Conservation (phyloP, 768 basidiomycete genomes). For the Tulasnella sp. region DNA sequence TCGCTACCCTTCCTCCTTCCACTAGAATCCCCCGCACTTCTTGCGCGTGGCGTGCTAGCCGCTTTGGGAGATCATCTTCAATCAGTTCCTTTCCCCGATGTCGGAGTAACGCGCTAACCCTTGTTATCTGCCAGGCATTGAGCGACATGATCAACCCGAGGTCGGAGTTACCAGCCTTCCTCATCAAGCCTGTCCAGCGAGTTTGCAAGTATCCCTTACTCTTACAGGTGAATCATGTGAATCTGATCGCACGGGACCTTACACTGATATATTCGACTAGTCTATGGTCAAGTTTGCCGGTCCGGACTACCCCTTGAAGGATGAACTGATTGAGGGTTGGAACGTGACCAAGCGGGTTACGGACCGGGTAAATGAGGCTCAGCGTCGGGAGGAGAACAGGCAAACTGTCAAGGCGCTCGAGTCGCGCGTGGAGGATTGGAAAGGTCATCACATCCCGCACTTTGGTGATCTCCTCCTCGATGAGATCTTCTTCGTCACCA, state of each 20-base stretch:
- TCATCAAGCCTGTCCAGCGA: slow-evolving; percentile 97
- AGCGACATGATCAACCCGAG: slow-evolving; percentile 81
- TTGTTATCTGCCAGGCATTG: slow-evolving; percentile 39
- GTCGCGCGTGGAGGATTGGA: slow-evolving; percentile 93
- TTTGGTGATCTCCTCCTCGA: slow-evolving; percentile 92
- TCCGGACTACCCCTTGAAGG: slow-evolving; percentile 53
- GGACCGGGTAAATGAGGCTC: slow-evolving; percentile 90
- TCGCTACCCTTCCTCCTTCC: neutral
- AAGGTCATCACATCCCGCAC: slow-evolving; percentile 88
- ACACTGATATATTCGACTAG: slow-evolving; percentile 29
- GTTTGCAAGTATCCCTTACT: slow-evolving; percentile 97
- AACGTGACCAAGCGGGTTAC: slow-evolving; percentile 87
- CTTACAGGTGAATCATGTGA: slow-evolving; percentile 49
- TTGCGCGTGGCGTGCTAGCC: too few relatives aligned
- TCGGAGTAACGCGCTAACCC: too few relatives aligned
- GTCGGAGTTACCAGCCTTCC: slow-evolving; percentile 87
- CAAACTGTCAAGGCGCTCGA: slow-evolving; percentile 81
- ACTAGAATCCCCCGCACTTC: too few relatives aligned
- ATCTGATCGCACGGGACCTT: neutral
- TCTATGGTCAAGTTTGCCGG: slow-evolving; percentile 59
- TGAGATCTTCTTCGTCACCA: slow-evolving; percentile 91
- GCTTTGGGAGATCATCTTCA: neutral
- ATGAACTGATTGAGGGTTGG: slow-evolving; percentile 74
- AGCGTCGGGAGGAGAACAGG: slow-evolving; percentile 82
- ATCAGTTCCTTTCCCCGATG: too few relatives aligned